These are phyloP conservation scores for Salix purpurea DNA, from an alignment of 345 rosid genomes.

Conservation along the genomic window DNA sequence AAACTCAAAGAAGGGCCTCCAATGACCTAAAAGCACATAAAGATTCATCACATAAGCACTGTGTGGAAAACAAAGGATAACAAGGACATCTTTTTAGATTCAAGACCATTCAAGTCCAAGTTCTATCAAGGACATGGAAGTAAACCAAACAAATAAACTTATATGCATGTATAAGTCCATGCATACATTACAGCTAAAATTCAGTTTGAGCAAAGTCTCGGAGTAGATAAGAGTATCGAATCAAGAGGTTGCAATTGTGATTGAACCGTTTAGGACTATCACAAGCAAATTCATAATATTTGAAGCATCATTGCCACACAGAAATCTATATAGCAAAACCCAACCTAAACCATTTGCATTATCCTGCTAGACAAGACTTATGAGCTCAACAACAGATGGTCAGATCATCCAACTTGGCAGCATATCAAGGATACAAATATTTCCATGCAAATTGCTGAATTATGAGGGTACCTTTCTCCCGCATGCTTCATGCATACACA, in stretches of 20 bases:
- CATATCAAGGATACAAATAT: neutral
- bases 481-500: neutral
- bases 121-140: neutral
- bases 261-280: too few species aligned
- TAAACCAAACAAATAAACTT: too few species aligned
- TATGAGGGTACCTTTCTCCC: neutral
- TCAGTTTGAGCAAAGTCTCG: too few species aligned
- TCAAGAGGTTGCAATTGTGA: too few species aligned
- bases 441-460: neutral
- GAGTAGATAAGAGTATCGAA: too few species aligned
- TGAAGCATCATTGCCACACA: neutral
- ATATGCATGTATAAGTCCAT: too few species aligned
- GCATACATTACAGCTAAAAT: too few species aligned
- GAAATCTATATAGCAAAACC: neutral
- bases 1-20: constrained; percentile 80
- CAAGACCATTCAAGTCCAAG: constrained; percentile 1
- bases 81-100: neutral
- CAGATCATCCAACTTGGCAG: neutral
- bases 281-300: too few species aligned
- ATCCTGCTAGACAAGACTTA: neutral
- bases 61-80: neutral
- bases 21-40: constrained; percentile 47
- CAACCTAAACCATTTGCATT: neutral
- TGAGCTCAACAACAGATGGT: neutral
- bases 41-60: neutral